These are phyloP conservation scores for Trypethelium eluteriae DNA, from an alignment of 495 filamentous ascomycete genomes.

Conservation along the genomic window DNA sequence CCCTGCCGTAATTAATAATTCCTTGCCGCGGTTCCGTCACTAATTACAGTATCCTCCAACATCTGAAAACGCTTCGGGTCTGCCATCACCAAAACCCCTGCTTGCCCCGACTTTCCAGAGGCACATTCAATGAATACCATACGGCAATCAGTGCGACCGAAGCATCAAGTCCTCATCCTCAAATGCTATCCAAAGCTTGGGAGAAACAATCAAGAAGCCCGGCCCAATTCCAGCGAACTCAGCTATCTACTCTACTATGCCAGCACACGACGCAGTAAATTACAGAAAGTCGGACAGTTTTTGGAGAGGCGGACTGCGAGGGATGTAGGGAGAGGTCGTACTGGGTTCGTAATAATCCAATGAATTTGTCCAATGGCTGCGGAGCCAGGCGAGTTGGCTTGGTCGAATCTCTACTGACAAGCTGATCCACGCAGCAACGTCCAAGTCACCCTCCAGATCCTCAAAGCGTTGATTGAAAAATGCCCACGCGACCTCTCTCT, in stretches of 20 bases:
- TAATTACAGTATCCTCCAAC: not conserved
- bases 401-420: not conserved
- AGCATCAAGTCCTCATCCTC: slow-evolving; percentile 85
- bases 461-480: slow-evolving; percentile 84
- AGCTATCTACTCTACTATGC: slow-evolving; percentile 94
- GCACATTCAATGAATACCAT: slow-evolving; percentile 46
- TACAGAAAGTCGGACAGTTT: slow-evolving; percentile 87
- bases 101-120: not conserved
- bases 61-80: not conserved
- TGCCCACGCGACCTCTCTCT: slow-evolving; percentile 80
- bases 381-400: not conserved
- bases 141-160: slow-evolving; percentile 65
- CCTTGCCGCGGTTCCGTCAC: slow-evolving; percentile 10
- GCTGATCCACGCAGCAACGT: slow-evolving; percentile 58
- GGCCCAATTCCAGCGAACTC: slow-evolving; percentile 87
- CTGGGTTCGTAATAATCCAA: slow-evolving; percentile 46
- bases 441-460: slow-evolving; percentile 82
- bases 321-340: slow-evolving; percentile 73
- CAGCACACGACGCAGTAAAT: slow-evolving; percentile 82
- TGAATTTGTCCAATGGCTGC: not conserved
- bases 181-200: slow-evolving; percentile 89
- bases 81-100: not conserved
- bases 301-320: slow-evolving; percentile 81
- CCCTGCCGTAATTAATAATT: not conserved
- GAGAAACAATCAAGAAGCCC: slow-evolving; percentile 81